Base-by-base conservation (phyloP, 768 basidiomycete genomes). In the Panellus pusillus region DNA sequence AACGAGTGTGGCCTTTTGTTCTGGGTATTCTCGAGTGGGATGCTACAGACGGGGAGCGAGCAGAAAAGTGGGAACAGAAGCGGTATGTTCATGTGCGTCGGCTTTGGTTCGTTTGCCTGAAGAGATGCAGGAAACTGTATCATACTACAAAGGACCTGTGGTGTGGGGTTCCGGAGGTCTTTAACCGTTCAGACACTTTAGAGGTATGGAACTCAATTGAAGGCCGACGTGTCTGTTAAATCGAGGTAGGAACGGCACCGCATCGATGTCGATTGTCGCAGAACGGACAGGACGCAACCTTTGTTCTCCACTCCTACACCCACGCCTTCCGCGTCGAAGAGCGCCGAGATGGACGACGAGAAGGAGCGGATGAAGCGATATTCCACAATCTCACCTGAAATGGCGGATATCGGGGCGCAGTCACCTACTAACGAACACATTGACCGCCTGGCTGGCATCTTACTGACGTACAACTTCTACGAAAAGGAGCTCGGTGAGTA, bases 241-340 rank as follows among this genome's bases (percentile, higher is more conserved):
- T 18, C 53, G 9, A 19, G 31, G 24, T 19, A 87, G 86, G 92
- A 93, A 66, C 83, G 90, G n/a, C 92, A 93, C 70, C 83, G 92
- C 20, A 93, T 93, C 62, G 92, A 98, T 64, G 97, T 99, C 52
- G 97, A 98, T 66, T 98, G 97, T 64, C 86, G 95, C 53, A 82
- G 97, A 24, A 99, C 97, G 18, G 97, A 99, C 69, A 81, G 97
- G 35, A 88, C 80, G n/a, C 96, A 98, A 61, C 86, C 91, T 6
- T 77, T 98, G 50, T 98, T 97, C 64, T 81, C 87, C 3, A 75
- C 73, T 20, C 70, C 73, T 14, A 65, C 68, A 36, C 51, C 68
- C 61, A 70, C 68, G 19, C 62, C 59, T 6, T 55, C 63, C 6
- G 68, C 61, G 15, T 55, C 71, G 5, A 46, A 59, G n/a, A 57